phyloP scores from a whole-genome alignment of 1,284 basidiomycete genomes.

The Neonothopanus nambi region DNA sequence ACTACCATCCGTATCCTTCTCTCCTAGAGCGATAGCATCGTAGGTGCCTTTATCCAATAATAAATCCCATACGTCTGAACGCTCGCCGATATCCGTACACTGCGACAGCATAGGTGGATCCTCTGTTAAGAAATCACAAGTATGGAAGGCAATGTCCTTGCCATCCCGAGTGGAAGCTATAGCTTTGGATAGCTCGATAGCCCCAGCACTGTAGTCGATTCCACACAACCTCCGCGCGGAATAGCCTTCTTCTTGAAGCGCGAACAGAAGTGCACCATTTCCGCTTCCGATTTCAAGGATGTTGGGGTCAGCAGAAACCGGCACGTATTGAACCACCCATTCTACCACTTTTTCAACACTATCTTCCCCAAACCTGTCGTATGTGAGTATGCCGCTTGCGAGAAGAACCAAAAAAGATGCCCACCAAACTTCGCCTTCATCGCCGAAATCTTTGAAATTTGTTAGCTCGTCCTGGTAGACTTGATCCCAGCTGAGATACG shows the following conservation, averaged over 20 bases:
- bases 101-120: slow-evolving; percentile 39
- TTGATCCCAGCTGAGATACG: slow-evolving; percentile 60
- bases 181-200: slow-evolving; percentile 58
- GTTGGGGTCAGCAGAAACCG: slow-evolving; percentile 42
- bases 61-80: slow-evolving; percentile 54
- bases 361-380: slow-evolving; percentile 81
- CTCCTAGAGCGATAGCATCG: slow-evolving; percentile 83
- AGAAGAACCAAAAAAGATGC: slow-evolving; percentile 14
- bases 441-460: slow-evolving; percentile 80
- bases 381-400: not conserved
- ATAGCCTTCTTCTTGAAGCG: slow-evolving; percentile 66
- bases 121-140: slow-evolving; percentile 62
- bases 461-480: slow-evolving; percentile 71
- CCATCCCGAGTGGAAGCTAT: slow-evolving; percentile 48
- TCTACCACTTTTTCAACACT: slow-evolving; percentile 81
- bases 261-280: slow-evolving; percentile 83
- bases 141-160: slow-evolving; percentile 47
- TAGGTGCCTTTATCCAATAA: slow-evolving; percentile 82
- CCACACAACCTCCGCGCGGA: slow-evolving; percentile 57
- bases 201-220: slow-evolving; percentile 80
- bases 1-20: slow-evolving; percentile 55
- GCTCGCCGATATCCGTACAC: slow-evolving; percentile 19
- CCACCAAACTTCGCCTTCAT: slow-evolving; percentile 89
- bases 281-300: slow-evolving; percentile 82
- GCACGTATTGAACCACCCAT: slow-evolving; percentile 57